Evolutionary conservation across 306 rosid species (phyloP).

Genomic region (Cyclanthera cordifolia): DNA sequence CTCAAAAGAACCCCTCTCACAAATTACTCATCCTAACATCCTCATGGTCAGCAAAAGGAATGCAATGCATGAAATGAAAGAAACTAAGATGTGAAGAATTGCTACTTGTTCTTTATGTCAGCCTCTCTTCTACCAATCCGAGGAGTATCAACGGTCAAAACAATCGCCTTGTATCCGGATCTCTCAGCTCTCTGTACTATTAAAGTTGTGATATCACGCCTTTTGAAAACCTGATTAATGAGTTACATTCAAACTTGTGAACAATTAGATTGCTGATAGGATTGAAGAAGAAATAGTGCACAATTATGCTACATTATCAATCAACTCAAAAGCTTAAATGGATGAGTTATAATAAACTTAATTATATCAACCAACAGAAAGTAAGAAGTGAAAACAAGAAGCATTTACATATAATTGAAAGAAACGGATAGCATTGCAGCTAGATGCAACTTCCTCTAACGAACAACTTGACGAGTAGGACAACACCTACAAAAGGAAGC

Average conservation of each 20-base stretch:
- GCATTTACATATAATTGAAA: conserved; percentile 48
- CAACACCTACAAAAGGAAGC: conserved; percentile 21
- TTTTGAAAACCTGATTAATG: conserved; percentile 35
- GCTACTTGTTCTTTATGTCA: conserved; percentile 50
- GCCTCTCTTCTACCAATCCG: conserved; percentile 60
- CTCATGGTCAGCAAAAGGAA: not conserved
- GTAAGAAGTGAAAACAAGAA: conserved; percentile 8
- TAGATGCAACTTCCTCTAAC: conserved; percentile 54
- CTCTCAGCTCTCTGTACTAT: conserved; percentile 47
- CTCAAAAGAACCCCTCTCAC: too few species aligned
- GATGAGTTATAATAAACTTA: too few species aligned
- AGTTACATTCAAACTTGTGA: not conserved
- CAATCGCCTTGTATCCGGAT: conserved; percentile 47
- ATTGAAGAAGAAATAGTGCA: not conserved
- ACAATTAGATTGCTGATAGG: not conserved
- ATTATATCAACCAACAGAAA: too few species aligned
- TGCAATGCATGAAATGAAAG: not conserved
- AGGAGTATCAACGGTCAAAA: conserved; percentile 48
- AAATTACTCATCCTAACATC: too few species aligned
- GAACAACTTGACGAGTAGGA: conserved; percentile 39
- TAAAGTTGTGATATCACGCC: conserved; percentile 35
- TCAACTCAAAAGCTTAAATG: too few species aligned
- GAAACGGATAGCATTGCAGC: conserved; percentile 65
- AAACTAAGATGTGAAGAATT: not conserved
- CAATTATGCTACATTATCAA: too few species aligned